Conservation (phyloP, 2,329 filamentous ascomycete species). For the Scedosporium aurantiacum region DNA sequence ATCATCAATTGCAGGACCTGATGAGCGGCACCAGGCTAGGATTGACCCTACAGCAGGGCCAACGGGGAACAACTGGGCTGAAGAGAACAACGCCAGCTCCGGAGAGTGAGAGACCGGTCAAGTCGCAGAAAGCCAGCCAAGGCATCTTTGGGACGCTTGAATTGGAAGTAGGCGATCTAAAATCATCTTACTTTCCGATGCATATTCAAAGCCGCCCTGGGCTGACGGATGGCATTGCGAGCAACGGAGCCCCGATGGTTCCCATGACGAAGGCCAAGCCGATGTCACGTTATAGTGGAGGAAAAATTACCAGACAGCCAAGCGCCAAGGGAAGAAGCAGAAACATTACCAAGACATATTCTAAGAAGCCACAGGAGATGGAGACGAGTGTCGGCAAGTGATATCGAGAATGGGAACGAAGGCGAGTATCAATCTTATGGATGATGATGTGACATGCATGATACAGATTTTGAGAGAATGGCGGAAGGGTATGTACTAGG, state of each 20-base stretch:
- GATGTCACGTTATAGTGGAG: neutral
- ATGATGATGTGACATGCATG: neutral
- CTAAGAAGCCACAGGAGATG: conserved; percentile 4
- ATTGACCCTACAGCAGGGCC: neutral
- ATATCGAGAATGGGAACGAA: neutral
- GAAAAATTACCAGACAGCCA: neutral
- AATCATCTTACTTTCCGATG: conserved; percentile 3
- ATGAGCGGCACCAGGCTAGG: neutral
- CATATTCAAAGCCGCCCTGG: neutral
- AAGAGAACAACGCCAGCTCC: neutral
- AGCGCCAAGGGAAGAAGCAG: neutral
- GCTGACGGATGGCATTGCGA: neutral
- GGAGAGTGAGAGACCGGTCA: neutral
- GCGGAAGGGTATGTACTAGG: neutral
- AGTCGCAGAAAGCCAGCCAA: neutral
- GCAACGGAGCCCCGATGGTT: neutral
- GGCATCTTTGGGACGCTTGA: conserved; percentile 4
- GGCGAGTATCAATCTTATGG: neutral
- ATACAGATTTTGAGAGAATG: neutral
- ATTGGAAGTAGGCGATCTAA: conserved; percentile 2
- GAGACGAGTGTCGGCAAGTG: neutral
- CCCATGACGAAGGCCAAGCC: neutral
- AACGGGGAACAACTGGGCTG: neutral
- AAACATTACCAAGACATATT: neutral
- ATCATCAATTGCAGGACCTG: neutral